These are phyloP conservation scores for Ottelia alismoides DNA, from an alignment of 106 monocot species.

Conservation along the genomic window DNA sequence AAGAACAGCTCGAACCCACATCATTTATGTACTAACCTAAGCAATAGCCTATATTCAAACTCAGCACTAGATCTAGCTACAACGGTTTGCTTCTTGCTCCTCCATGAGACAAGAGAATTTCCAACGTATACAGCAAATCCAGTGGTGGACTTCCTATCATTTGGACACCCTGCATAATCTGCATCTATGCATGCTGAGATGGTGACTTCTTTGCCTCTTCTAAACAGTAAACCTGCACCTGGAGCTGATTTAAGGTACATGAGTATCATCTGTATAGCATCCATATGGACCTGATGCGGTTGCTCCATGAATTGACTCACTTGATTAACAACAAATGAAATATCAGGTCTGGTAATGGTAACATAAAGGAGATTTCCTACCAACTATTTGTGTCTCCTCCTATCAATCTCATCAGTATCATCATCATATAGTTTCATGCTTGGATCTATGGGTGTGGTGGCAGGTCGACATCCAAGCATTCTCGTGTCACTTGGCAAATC, in stretches of 20 bases:
- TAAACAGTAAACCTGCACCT: neutral
- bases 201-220: neutral
- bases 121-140: neutral
- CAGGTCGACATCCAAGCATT: too few relatives aligned
- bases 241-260: neutral
- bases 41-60: neutral
- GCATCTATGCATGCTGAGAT: neutral
- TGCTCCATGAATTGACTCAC: neutral
- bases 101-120: neutral
- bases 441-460: too few relatives aligned
- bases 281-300: neutral
- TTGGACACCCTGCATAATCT: neutral
- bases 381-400: too few relatives aligned
- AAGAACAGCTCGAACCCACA: neutral
- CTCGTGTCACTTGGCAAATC: too few relatives aligned
- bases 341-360: neutral
- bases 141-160: neutral
- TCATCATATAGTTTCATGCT: too few relatives aligned
- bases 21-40: neutral
- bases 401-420: too few relatives aligned
- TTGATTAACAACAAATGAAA: neutral
- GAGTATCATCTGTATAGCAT: neutral
- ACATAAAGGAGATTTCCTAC: neutral
- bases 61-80: neutral
- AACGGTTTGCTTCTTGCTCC: neutral